Evolutionary conservation across 192 early-diverging fungal species (phyloP), one percentile per base, ranked within the genome.

Genomic region (Thoreauomyces humboldtii): DNA sequence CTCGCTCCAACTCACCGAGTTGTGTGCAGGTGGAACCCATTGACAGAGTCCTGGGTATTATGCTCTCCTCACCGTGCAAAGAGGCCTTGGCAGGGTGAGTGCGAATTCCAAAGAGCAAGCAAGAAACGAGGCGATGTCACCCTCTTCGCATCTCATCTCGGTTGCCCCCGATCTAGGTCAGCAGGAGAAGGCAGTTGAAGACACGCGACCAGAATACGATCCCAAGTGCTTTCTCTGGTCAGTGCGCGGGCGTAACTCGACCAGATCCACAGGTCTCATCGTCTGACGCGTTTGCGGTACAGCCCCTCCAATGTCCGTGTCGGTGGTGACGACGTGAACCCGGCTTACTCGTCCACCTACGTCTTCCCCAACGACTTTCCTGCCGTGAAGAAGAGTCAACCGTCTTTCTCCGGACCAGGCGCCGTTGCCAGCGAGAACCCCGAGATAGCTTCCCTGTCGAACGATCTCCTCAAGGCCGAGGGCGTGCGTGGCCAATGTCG

Each of bases 61-160:
- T 95, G 92, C 73, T 95, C 92, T 19, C 96, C 96, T 5, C 96
- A 98, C 70, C 88, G 96, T 14, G 90, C 92, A 27, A 88, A 92
- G 63, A 81, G 96, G 36, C 96, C 96, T 2, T 98, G 96, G 96
- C 86, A 89, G 32, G 92, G 93, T 61, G 76, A 81, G 50, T 41
- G 7, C 15, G 32, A n/a, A n/a, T n/a, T n/a, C n/a, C n/a, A n/a
- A n/a, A n/a, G n/a, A n/a, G n/a, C n/a, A 7, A 37, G 27, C 31
- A 58, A 2, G 1, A 25, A 31, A n/a, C 14, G n/a, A 29, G 4
- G 32, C 32, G 19, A 15, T 36, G n/a, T 15, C n/a, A 0, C 4
- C 0, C 3, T 17, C 3, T n/a, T 21, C 17, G 29, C 15, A 58
- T 1, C 42, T 73, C 80, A 29, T 63, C 59, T 21, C 11, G 35